Evolutionary conservation across 2,329 filamentous ascomycete species (phyloP).

Genomic region (Cladosporium sp.): DNA sequence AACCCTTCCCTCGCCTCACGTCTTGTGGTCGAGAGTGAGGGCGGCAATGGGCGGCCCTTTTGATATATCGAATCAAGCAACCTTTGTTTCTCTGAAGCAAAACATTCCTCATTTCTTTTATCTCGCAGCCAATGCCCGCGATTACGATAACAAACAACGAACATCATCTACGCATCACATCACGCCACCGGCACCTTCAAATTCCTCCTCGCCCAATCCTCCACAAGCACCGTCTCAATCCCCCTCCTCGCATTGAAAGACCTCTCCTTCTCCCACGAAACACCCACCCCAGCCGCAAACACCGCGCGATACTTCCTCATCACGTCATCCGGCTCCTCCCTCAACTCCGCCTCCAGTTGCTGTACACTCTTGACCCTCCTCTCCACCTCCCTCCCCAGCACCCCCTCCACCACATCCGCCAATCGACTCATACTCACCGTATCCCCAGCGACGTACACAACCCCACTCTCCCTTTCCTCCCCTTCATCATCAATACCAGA

Average conservation of each 20-base stretch:
- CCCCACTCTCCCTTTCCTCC: conserved; percentile 32
- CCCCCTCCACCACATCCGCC: conserved; percentile 8
- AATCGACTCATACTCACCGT: conserved; percentile 56
- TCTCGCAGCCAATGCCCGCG: no score
- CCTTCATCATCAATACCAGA: conserved; percentile 42
- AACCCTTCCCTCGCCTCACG: no score
- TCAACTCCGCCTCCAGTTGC: conserved; percentile 44
- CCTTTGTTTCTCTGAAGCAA: no score
- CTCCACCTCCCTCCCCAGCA: conserved; percentile 1
- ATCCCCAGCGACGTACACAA: conserved; percentile 59
- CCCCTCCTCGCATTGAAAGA: conserved; percentile 52
- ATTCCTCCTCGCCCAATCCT: conserved; percentile 33
- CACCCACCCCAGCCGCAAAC: conserved; percentile 56
- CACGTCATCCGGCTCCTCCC: conserved; percentile 42
- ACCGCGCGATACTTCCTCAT: conserved; percentile 59
- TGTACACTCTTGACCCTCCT: conserved; percentile 45
- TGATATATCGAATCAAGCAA: no score
- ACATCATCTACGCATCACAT: no score
- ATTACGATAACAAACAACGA: no score
- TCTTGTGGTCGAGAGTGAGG: no score
- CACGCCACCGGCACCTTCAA: background rate
- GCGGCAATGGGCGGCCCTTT: no score
- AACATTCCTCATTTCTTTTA: no score
- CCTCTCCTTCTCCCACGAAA: conserved; percentile 52
- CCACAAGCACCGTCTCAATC: conserved; percentile 44